These are phyloP conservation scores for Penicillium occitanis DNA, from an alignment of 2,329 filamentous ascomycete genomes.

Conservation along the genomic window DNA sequence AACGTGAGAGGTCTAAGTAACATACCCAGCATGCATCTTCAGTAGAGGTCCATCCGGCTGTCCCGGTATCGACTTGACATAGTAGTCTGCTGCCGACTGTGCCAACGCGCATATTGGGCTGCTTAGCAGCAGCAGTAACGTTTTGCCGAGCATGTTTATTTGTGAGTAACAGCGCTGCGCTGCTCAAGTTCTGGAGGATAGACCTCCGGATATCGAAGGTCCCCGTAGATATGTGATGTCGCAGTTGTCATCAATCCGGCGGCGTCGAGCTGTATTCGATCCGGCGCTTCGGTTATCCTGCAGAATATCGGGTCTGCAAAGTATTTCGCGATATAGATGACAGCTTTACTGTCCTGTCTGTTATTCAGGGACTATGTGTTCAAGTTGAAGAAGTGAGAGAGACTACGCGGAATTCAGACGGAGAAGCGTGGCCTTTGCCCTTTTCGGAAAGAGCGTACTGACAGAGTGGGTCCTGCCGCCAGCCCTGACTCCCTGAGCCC, in stretches of 20 bases:
- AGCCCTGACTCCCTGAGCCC: not conserved
- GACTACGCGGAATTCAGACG: not conserved
- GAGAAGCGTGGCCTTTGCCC: constrained; percentile 8
- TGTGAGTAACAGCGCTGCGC: not conserved
- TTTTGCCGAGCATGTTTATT: constrained; percentile 13
- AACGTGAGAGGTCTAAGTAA: not conserved
- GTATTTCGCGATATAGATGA: not conserved
- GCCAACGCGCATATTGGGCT: constrained; percentile 30
- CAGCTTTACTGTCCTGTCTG: not conserved
- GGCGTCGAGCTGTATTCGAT: not conserved
- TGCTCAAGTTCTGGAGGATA: not conserved
- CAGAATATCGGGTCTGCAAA: not conserved
- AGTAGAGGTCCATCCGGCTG: constrained; percentile 73
- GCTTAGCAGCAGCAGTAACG: constrained; percentile 27
- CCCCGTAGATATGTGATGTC: not conserved
- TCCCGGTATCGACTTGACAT: constrained; percentile 79
- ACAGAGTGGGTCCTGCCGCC: not conserved
- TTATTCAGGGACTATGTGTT: not conserved
- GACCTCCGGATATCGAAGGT: constrained; percentile 2
- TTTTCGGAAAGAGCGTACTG: constrained; percentile 2
- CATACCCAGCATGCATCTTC: constrained; percentile 97
- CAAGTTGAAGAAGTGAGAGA: not conserved
- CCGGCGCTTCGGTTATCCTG: not conserved
- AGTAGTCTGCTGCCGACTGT: constrained; percentile 80
- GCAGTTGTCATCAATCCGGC: constrained; percentile 3